Base-by-base conservation (phyloP, 2,329 filamentous ascomycete genomes). In the Eurotiales sp. region DNA sequence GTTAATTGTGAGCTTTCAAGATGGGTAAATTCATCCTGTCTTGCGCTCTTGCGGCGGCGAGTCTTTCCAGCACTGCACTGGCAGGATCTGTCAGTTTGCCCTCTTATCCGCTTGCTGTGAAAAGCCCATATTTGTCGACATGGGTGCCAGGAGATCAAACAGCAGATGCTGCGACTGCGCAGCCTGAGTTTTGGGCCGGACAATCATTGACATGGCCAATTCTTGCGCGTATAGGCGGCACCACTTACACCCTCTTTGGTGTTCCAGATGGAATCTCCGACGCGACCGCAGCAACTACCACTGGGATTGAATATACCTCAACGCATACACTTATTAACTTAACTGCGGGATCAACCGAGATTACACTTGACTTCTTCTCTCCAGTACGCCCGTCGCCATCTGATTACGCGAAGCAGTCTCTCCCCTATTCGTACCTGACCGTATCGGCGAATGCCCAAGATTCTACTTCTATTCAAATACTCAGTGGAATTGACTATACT, bases 401-500 rank as follows among this genome's bases (percentile, higher is more conserved):
- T 1, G 66, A 74, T 55, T 70, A 72, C 51, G 46, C 70, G 4
- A 66, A 72, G 14, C 72, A 76, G 50, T 74, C 71, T 8, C 63
- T 74, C 44, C 73, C 73, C 29, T 75, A 73, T 56, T 66, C 66
- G 51, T 75, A 73, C 51, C 57, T 76, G 46, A 75, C 70, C 0
- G 68, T 74, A 14, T 61, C 65, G 17, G 62, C 66, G 1, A 58
- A 58, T 4, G 58, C 52, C 2, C 55, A 55, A 4, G 54, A 55
- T 15, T 59, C 54, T 14, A 59, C 63, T 36, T 54, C 59, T 8
- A 62, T 76, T 12, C 71, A 75, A 48, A 56, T 75, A 3, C 74
- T 72, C 52, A 70, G 68, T 1, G 69, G 71, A 52, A 73, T 76
- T 23, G 73, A 75, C 54, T 69, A 68, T 17, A 66, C 66, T 42